Base-by-base conservation (phyloP, 768 basidiomycete species). In the Melanogaster broomeanus region DNA sequence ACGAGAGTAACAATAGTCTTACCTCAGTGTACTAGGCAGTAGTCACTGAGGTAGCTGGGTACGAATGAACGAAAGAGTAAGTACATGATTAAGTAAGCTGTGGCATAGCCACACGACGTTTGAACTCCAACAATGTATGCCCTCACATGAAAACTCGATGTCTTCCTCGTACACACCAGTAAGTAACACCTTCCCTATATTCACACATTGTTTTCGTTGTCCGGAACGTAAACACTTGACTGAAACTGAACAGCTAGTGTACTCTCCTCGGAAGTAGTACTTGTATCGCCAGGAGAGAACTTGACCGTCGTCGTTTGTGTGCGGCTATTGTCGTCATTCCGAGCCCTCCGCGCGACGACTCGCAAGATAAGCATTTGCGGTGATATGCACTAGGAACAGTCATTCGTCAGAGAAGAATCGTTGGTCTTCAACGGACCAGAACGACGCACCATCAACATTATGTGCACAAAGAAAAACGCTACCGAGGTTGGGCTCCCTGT, bases 251-350 rank as follows among this genome's bases (percentile, higher is more conserved):
- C 31, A 35, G 45, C 15, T 21, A 19, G 27, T 27, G 28, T 24
- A 10, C 31, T 34, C 37, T 39, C 45, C 3, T 38, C 25, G 4
- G 42, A 43, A 34, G 7, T 30, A 19, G 12, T 18, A 34, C 24
- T 24, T 22, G n/a, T 12, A 27, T 43, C 1, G 9, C 7, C 42
- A 13, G 38, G 3, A 31, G 43, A 8, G 18, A 66, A 64, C 25
- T 52, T 53, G 42, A 65, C 12, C 34, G 53, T 42, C 8, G 61
- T 59, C 30, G 30, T 2, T 0, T 19, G 24, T 4, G 11, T 33
- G 31, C 15, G 50, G 3, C 16, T 31, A 21, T 53, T 64, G 12
- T 57, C 56, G 27, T 55, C 51, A 22, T 43, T 19, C 63, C 60
- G 62, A 16, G 49, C 39, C 35, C 27, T 39, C 8, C 50, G 42